Conservation (phyloP, 2,329 filamentous ascomycete genomes). For the Fusarium buharicum region DNA sequence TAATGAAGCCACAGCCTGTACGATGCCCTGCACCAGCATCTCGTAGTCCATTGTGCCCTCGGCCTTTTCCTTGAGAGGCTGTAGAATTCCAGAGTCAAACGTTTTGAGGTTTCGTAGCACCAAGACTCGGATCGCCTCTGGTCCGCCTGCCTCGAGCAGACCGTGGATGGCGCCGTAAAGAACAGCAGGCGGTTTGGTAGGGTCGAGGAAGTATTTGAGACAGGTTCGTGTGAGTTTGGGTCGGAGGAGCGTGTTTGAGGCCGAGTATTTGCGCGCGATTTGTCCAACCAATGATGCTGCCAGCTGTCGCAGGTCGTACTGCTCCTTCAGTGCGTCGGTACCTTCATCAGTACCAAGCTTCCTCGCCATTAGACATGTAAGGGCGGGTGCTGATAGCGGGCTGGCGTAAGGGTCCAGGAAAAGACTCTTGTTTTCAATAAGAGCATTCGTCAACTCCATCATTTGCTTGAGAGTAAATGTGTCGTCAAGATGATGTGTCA, state of each 20-base stretch:
- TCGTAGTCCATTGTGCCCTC: constrained; percentile 64
- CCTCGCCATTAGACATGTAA: constrained; percentile 86
- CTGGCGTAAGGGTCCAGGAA: constrained; percentile 73
- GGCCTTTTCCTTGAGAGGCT: constrained; percentile 63
- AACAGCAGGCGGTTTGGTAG: constrained; percentile 80
- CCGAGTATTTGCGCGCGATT: constrained; percentile 83
- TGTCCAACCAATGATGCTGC: constrained; percentile 83
- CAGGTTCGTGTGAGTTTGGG: constrained; percentile 92
- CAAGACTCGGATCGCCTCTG: constrained; percentile 66
- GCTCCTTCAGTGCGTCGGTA: constrained; percentile 63
- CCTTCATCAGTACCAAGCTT: constrained; percentile 73
- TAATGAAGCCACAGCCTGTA: constrained; percentile 63
- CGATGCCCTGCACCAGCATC: constrained; percentile 65
- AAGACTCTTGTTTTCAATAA: constrained; percentile 84
- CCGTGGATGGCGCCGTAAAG: constrained; percentile 91
- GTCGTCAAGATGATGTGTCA: constrained; percentile 92
- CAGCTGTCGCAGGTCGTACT: constrained; percentile 86
- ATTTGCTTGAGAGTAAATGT: constrained; percentile 89
- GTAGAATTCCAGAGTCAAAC: constrained; percentile 64
- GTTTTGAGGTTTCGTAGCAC: constrained; percentile 66
- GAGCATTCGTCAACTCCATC: constrained; percentile 87
- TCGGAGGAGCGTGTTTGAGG: constrained; percentile 82
- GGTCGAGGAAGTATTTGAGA: constrained; percentile 90
- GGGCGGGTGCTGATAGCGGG: constrained; percentile 81
- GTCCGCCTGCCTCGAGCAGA: constrained; percentile 78